These are phyloP conservation scores for Perkinsus olseni DNA, from an alignment of 169 alveolate species.

Conservation along the genomic window DNA sequence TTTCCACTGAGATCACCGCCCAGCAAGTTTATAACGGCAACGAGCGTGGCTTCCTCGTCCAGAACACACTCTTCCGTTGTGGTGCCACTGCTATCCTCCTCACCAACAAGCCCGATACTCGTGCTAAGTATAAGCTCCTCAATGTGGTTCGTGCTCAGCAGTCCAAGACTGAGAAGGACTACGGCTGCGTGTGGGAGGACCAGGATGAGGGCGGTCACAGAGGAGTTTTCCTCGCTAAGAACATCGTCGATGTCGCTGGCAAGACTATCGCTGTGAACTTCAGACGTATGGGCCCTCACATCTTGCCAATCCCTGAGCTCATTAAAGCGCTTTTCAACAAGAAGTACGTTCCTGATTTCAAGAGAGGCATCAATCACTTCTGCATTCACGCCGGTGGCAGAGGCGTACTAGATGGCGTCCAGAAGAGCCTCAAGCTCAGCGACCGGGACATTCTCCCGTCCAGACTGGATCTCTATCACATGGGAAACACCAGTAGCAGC, in stretches of 20 bases:
- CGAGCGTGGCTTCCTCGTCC: background rate
- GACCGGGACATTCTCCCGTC: conserved; percentile 14
- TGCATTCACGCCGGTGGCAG: conserved; percentile 16
- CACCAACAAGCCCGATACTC: background rate
- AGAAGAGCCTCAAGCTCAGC: conserved; percentile 5
- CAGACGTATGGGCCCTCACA: conserved; percentile 7
- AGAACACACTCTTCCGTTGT: conserved; percentile 14
- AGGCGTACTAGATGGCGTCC: conserved; percentile 7
- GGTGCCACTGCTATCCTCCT: conserved; percentile 8
- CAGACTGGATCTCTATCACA: background rate
- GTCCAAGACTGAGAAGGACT: background rate
- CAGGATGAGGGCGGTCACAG: background rate
- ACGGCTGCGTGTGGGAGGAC: conserved; percentile 3
- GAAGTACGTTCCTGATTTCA: conserved; percentile 8
- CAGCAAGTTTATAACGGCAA: conserved; percentile 10
- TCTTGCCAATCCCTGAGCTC: conserved; percentile 6
- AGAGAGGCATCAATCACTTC: conserved; percentile 14
- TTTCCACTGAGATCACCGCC: background rate
- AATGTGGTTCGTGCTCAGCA: background rate
- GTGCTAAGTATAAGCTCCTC: conserved; percentile 8
- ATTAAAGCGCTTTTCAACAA: background rate
- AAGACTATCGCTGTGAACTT: background rate
- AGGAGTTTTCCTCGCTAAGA: background rate
- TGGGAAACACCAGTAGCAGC: conserved; percentile 10
- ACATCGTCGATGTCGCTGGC: conserved; percentile 14